phyloP scores from a whole-genome alignment of 2,329 filamentous ascomycete species.

The Exophiala sideris region DNA sequence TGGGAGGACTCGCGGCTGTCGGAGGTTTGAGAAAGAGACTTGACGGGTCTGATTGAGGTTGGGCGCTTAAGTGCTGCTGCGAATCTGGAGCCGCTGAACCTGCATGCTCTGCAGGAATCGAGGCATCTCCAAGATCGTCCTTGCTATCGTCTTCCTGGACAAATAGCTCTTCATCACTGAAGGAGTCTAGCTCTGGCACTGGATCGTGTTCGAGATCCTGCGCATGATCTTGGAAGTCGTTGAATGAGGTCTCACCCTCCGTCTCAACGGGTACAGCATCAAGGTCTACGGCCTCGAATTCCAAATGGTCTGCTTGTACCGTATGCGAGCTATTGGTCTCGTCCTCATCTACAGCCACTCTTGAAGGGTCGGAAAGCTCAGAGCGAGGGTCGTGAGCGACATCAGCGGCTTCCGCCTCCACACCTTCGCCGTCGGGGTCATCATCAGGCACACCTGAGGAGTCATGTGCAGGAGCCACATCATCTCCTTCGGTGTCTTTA shows the following conservation, averaged over 20 bases:
- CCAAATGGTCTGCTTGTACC: slow-evolving; percentile 9
- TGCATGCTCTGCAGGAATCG: not conserved
- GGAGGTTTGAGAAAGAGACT: not conserved
- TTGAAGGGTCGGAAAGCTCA: not conserved
- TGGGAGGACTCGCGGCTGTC: slow-evolving; percentile 12
- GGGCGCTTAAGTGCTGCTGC: not conserved
- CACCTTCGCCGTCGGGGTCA: slow-evolving; percentile 4
- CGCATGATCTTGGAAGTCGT: slow-evolving; percentile 6
- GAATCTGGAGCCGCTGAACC: not conserved
- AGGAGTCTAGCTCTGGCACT: slow-evolving; percentile 7
- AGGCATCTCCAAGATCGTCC: not conserved
- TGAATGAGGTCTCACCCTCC: not conserved
- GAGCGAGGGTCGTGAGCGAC: not conserved
- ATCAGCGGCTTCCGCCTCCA: not conserved
- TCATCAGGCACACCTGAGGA: not conserved
- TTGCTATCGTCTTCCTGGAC: slow-evolving; percentile 5
- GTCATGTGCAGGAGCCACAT: not conserved
- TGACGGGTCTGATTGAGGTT: not conserved
- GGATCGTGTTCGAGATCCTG: slow-evolving; percentile 14
- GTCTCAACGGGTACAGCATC: slow-evolving; percentile 1
- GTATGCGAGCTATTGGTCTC: slow-evolving; percentile 20
- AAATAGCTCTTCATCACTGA: slow-evolving; percentile 23
- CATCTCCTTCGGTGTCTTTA: not conserved
- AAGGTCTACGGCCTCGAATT: not conserved
- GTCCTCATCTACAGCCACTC: slow-evolving; percentile 9